Evolutionary conservation across 192 early-diverging fungal genomes (phyloP).

Genomic region (Coemansia sp.): DNA sequence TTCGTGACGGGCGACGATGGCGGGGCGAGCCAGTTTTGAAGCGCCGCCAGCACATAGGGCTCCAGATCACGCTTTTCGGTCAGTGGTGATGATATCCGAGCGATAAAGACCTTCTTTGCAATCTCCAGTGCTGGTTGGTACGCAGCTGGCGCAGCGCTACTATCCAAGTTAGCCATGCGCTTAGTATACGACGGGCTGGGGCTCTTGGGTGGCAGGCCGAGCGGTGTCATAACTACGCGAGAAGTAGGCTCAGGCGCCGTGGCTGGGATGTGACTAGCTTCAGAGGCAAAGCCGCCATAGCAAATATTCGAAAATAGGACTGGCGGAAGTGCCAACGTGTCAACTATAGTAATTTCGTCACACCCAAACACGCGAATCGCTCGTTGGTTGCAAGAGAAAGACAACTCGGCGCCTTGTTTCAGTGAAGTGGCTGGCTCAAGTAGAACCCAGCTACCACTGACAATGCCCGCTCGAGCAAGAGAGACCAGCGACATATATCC

Average conservation of each 20-base stretch:
- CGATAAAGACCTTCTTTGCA: conserved; percentile 38
- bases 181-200: conserved; percentile 28
- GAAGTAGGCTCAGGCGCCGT: background rate
- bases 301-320: conserved; percentile 34
- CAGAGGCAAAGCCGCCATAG: background rate
- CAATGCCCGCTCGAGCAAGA: conserved; percentile 39
- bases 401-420: background rate
- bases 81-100: conserved; percentile 49
- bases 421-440: conserved; percentile 4
- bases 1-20: background rate
- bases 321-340: conserved; percentile 37
- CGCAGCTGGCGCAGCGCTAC: background rate
- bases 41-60: conserved; percentile 29
- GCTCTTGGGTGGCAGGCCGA: conserved; percentile 24
- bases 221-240: conserved; percentile 25
- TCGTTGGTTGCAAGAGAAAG: conserved; percentile 10
- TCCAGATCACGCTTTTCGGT: conserved; percentile 51
- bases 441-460: conserved; percentile 50
- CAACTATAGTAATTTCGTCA: conserved; percentile 4
- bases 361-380: conserved; percentile 50
- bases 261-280: background rate
- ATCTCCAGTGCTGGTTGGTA: conserved; percentile 34
- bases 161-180: background rate
- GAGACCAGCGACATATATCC: conserved; percentile 43
- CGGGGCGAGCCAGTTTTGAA: conserved; percentile 41